These are phyloP conservation scores for Paraphaeosphaeria sporulosa DNA, from an alignment of 2,329 filamentous ascomycete genomes.

Conservation along the genomic window DNA sequence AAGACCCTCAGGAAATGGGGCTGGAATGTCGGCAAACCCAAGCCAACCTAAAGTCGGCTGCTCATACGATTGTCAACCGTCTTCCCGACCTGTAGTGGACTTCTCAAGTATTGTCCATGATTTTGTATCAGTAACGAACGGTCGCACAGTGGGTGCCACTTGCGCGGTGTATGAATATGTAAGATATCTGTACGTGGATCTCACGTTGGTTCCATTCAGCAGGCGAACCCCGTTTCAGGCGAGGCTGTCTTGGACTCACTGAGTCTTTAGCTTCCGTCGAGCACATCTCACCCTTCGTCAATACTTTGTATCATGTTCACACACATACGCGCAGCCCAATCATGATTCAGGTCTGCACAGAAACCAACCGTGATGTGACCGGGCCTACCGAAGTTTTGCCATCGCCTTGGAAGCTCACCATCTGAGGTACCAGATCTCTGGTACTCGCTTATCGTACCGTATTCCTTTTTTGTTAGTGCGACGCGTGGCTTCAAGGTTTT, in stretches of 20 bases:
- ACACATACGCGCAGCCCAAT: background rate
- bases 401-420: background rate
- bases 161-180: constrained; percentile 8
- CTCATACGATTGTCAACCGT: background rate
- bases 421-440: background rate
- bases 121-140: background rate
- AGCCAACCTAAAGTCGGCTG: constrained; percentile 40
- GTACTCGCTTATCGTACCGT: constrained; percentile 3
- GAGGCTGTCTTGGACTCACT: background rate
- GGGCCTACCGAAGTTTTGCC: background rate
- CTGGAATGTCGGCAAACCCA: constrained; percentile 89
- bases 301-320: background rate
- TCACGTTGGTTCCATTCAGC: background rate
- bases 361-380: background rate
- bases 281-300: background rate
- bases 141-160: background rate
- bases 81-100: background rate
- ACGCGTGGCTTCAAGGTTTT: background rate
- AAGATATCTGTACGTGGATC: constrained; percentile 8
- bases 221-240: background rate
- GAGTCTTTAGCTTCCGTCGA: constrained; percentile 5
- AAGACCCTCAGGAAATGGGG: constrained; percentile 87
- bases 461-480: background rate
- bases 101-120: background rate
- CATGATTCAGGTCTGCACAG: background rate